Conservation (phyloP, 2,329 filamentous ascomycete genomes). For the Colletotrichum tanaceti region DNA sequence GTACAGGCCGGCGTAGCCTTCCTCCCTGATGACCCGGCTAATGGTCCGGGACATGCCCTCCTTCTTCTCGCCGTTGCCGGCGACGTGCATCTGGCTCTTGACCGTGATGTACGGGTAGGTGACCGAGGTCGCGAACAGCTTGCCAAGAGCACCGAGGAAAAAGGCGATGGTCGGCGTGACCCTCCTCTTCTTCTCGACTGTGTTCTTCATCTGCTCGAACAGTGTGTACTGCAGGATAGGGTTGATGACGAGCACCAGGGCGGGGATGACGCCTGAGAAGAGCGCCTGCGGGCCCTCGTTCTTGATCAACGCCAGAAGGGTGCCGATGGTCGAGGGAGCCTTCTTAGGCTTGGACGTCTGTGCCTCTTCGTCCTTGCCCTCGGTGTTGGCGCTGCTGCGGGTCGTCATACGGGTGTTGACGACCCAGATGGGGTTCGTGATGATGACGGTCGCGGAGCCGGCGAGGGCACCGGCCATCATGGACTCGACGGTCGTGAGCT, state of each 20-base stretch:
- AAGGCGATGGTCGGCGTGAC: constrained; percentile 91
- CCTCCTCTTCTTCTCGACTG: constrained; percentile 77
- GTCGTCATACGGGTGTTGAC: constrained; percentile 99
- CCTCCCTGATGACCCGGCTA: constrained; percentile 82
- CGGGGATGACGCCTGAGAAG: constrained; percentile 92
- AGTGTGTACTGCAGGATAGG: constrained; percentile 98
- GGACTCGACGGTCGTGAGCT: constrained; percentile 89
- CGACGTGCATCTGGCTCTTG: constrained; percentile 97
- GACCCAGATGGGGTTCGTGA: constrained; percentile 99
- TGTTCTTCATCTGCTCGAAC: constrained; percentile 97
- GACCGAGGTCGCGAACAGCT: constrained; percentile 91
- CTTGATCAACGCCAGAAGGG: constrained; percentile 80
- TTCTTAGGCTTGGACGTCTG: constrained; percentile 58
- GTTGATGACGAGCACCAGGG: constrained; percentile 94
- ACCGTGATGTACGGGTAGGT: constrained; percentile 99
- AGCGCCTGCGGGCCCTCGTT: constrained; percentile 88
- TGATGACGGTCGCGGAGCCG: constrained; percentile 90
- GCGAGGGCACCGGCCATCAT: constrained; percentile 97
- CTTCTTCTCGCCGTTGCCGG: constrained; percentile 78
- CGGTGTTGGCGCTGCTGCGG: constrained; percentile 63
- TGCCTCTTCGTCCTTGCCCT: constrained; percentile 53
- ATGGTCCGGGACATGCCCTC: constrained; percentile 85
- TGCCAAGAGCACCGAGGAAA: constrained; percentile 90
- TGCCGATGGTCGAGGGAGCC: constrained; percentile 80
- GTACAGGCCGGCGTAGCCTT: constrained; percentile 93